Conservation (phyloP, 352 stramenopile genomes). For the Pythium coloratum region DNA sequence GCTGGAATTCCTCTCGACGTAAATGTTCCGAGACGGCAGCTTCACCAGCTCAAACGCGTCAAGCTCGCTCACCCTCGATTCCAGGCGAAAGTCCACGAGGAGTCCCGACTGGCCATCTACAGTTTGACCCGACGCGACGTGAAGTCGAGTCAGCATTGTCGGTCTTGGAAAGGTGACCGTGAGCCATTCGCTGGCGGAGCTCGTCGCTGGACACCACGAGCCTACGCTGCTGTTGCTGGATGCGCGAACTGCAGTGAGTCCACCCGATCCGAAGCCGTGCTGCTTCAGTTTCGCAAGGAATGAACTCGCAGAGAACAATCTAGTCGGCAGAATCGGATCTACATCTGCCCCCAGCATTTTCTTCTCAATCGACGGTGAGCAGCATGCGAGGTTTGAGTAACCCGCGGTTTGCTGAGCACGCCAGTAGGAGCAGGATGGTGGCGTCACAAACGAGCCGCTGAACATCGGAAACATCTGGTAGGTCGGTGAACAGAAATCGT, state of each 20-base stretch:
- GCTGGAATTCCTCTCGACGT: not conserved
- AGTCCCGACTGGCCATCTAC: slow-evolving; percentile 15
- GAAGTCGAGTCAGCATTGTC: slow-evolving; percentile 40
- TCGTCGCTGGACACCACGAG: slow-evolving; percentile 43
- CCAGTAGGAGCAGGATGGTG: slow-evolving; percentile 3
- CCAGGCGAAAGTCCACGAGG: slow-evolving; percentile 18
- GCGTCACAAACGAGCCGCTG: slow-evolving; percentile 9
- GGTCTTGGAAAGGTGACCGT: slow-evolving; percentile 41
- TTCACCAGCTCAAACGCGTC: slow-evolving; percentile 12
- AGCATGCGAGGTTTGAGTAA: slow-evolving; percentile 39
- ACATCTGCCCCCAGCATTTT: slow-evolving; percentile 10
- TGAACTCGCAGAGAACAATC: slow-evolving; percentile 21
- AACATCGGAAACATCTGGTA: slow-evolving; percentile 9
- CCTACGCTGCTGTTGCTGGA: slow-evolving; percentile 8
- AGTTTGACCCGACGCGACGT: slow-evolving; percentile 30
- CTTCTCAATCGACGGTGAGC: slow-evolving; percentile 21
- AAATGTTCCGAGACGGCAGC: not conserved
- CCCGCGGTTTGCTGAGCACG: slow-evolving; percentile 27
- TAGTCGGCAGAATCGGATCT: slow-evolving; percentile 19
- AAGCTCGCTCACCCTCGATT: not conserved
- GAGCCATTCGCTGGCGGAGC: slow-evolving; percentile 37
- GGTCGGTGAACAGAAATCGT: slow-evolving; percentile 29
- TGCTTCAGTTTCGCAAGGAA: slow-evolving; percentile 36
- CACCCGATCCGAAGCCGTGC: slow-evolving; percentile 48
- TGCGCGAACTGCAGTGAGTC: slow-evolving; percentile 33